phyloP scores from a whole-genome alignment of 2,329 filamentous ascomycete species.

The Hypoxylon sp. region DNA sequence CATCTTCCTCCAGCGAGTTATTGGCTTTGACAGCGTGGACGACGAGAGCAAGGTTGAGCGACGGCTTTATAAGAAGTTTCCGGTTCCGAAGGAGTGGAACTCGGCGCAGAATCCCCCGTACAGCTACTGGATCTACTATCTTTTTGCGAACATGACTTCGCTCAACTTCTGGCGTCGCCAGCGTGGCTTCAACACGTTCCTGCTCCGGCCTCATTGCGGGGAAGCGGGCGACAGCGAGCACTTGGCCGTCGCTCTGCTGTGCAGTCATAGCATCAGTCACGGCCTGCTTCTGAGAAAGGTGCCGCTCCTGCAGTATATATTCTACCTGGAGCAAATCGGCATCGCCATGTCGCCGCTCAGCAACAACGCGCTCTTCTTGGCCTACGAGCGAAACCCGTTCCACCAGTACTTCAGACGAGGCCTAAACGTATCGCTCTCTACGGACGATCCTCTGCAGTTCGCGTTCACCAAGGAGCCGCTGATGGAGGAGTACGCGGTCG shows the following conservation, averaged over 20 bases:
- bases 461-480: slow-evolving; percentile 98
- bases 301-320: slow-evolving; percentile 92
- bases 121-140: slow-evolving; percentile 98
- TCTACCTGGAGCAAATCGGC: slow-evolving; percentile 97
- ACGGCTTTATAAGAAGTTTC: slow-evolving; percentile 94
- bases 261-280: slow-evolving; percentile 96
- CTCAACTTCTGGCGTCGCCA: slow-evolving; percentile 91
- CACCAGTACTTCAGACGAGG: slow-evolving; percentile 94
- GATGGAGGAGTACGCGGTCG: slow-evolving; percentile 97
- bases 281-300: slow-evolving; percentile 93
- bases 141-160: slow-evolving; percentile 92
- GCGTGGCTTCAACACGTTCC: slow-evolving; percentile 94
- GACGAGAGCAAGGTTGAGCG: slow-evolving; percentile 97
- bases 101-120: slow-evolving; percentile 97
- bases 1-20: slow-evolving; percentile 91
- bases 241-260: slow-evolving; percentile 87
- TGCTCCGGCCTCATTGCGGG: slow-evolving; percentile 91
- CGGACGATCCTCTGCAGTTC: slow-evolving; percentile 96
- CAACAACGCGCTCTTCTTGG: slow-evolving; percentile 95
- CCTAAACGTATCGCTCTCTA: slow-evolving; percentile 93
- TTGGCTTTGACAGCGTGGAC: slow-evolving; percentile 97
- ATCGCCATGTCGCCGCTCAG: slow-evolving; percentile 99
- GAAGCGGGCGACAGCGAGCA: slow-evolving; percentile 98
- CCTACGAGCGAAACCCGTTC: slow-evolving; percentile 97
- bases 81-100: slow-evolving; percentile 85